These are phyloP conservation scores for Zygnema cylindricum DNA, from an alignment of 139 green algal genomes.

Conservation along the genomic window DNA sequence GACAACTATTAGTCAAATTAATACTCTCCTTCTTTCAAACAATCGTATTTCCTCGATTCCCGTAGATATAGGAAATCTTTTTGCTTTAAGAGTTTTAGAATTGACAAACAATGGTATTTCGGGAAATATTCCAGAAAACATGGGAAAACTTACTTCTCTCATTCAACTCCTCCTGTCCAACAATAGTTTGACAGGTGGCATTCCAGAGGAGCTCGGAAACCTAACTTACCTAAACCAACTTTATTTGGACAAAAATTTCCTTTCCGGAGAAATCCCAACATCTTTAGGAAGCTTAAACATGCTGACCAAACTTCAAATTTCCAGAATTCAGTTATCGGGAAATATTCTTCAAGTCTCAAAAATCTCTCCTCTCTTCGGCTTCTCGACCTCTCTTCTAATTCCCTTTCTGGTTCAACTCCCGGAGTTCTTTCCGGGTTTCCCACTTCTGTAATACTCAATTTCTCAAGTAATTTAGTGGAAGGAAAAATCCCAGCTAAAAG, in stretches of 20 bases:
- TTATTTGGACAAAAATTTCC: background rate
- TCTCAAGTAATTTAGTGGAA: slow-evolving; percentile 15
- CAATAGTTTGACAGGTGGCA: background rate
- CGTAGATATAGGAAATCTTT: background rate
- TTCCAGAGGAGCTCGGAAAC: slow-evolving; percentile 10
- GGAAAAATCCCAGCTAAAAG: background rate
- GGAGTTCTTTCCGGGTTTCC: background rate
- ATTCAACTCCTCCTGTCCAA: background rate
- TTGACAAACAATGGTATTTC: background rate
- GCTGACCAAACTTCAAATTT: background rate
- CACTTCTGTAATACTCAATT: background rate
- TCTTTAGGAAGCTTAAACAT: slow-evolving; percentile 8
- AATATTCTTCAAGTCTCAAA: slow-evolving; percentile 14
- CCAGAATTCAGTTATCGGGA: background rate
- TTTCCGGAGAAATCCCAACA: slow-evolving; percentile 7
- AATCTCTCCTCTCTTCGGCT: background rate
- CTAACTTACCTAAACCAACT: background rate
- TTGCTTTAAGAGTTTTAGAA: background rate
- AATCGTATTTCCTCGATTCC: background rate
- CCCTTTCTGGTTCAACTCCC: slow-evolving; percentile 3
- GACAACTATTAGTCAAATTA: background rate
- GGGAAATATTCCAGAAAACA: background rate
- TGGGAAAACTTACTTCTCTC: background rate
- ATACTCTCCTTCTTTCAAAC: background rate
- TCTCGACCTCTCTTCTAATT: slow-evolving; percentile 15